phyloP scores from a whole-genome alignment of 768 basidiomycete genomes.

The Tylopilus felleus region DNA sequence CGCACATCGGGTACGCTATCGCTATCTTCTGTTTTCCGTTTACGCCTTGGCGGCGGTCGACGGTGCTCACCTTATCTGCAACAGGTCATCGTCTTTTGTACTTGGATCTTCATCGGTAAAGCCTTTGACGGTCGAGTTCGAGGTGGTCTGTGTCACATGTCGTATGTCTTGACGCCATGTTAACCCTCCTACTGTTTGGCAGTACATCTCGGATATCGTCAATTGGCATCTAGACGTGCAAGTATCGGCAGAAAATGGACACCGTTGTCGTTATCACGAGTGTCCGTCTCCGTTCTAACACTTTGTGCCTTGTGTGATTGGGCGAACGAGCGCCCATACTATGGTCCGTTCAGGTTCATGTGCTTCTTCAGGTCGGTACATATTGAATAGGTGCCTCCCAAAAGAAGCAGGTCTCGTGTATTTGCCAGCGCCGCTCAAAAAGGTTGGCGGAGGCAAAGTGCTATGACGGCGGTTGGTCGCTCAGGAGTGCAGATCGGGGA shows the following conservation, averaged over 20 bases:
- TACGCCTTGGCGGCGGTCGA: not conserved
- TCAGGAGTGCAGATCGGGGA: not conserved
- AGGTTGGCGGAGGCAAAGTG: not conserved
- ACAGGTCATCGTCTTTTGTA: not conserved
- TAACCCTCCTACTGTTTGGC: not conserved
- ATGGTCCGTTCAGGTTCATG: too few relatives aligned
- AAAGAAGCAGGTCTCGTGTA: not conserved
- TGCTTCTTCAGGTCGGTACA: not conserved
- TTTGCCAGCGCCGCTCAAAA: not conserved
- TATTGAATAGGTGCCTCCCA: not conserved
- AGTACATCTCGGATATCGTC: not conserved
- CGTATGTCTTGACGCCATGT: too few relatives aligned
- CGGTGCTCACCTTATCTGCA: not conserved
- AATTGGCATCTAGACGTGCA: not conserved
- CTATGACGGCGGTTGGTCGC: slow-evolving; percentile 4
- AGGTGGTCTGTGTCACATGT: too few relatives aligned
- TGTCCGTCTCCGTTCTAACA: not conserved
- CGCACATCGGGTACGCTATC: not conserved
- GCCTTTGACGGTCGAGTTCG: not conserved
- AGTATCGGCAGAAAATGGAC: not conserved
- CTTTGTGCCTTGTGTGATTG: not conserved
- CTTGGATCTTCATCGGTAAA: not conserved
- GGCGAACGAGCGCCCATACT: not conserved
- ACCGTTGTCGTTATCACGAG: not conserved
- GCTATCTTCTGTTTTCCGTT: not conserved